These are phyloP conservation scores for Saitozyma podzolica DNA, from an alignment of 768 basidiomycete species.

Conservation along the genomic window DNA sequence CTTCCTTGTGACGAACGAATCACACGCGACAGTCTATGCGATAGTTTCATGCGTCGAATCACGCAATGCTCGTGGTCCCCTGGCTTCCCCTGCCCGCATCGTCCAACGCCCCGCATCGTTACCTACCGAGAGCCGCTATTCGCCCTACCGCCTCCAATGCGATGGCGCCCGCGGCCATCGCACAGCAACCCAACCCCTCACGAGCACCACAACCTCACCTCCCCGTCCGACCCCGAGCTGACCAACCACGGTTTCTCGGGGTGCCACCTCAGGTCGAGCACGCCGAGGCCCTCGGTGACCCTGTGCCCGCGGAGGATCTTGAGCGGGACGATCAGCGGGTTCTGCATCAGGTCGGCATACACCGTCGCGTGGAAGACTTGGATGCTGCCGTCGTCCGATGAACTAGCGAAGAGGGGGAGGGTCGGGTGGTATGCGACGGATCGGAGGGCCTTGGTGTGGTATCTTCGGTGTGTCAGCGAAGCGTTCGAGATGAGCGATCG, in stretches of 20 bases:
- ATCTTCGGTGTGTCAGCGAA: slow-evolving; percentile 57
- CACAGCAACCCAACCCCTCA: slow-evolving; percentile 19
- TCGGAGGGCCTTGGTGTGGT: slow-evolving; percentile 90
- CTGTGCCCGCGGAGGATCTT: slow-evolving; percentile 94
- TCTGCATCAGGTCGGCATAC: slow-evolving; percentile 92
- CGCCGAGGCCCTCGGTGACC: slow-evolving; percentile 81
- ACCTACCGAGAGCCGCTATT: too few species aligned
- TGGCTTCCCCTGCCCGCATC: too few species aligned
- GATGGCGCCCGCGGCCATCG: background rate
- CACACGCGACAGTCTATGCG: too few species aligned
- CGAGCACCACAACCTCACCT: slow-evolving; percentile 72
- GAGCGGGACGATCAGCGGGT: slow-evolving; percentile 94
- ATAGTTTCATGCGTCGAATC: too few species aligned
- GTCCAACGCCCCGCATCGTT: too few species aligned
- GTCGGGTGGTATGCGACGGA: slow-evolving; percentile 89
- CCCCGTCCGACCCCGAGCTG: slow-evolving; percentile 89
- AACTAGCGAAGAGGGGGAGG: slow-evolving; percentile 93
- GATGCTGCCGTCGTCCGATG: slow-evolving; percentile 94
- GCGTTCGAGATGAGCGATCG: background rate
- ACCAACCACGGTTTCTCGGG: slow-evolving; percentile 87
- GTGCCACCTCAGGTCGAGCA: slow-evolving; percentile 87
- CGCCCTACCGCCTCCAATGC: too few species aligned
- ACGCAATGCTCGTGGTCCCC: too few species aligned
- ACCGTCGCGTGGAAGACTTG: slow-evolving; percentile 96
- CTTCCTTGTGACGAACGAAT: too few species aligned